Base-by-base conservation (phyloP, 2,329 filamentous ascomycete genomes). In the Fusarium tanahbumbuense region DNA sequence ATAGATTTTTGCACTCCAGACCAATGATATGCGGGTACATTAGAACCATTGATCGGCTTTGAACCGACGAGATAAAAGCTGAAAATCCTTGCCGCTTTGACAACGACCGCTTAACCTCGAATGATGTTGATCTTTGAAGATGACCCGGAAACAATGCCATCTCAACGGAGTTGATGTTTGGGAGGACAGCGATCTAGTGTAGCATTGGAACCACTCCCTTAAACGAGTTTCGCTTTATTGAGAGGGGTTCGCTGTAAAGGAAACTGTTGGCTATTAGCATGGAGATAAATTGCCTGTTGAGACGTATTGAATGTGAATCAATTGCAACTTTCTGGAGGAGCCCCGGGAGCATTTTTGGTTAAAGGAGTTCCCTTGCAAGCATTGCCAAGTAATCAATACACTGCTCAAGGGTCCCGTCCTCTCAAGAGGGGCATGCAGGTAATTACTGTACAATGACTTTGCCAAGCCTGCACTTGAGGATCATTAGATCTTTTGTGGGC, bases 351-450 rank as follows among this genome's bases (percentile, higher is more conserved):
- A 27, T 52, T 44, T 20, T 50, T 37, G 16, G 10, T 27, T n/a
- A 10, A n/a, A 8, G 25, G 25, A 12, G 25, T 20, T 47, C 25
- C 25, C 16, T 47, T 18, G 45, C 18, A 47, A 47, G 25, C 12
- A 20, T 47, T 27, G 25, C 45, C 45, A 47, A 47, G 25, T 27
- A 28, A 47, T 15, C 27, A 47, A 47, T 28, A 47, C 25, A n/a
- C 25, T 47, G 50, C 56, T 60, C 28, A 57, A 64, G 23, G 63
- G 53, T 55, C 45, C 27, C 11, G 20, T 28, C 27, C 27, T 44
- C 45, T 27, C 18, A 10, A 40, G 48, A 66, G 44, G 42, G 37
- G 53, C 46, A 70, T 58, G 56, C 56, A 67, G 61, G 56, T 70
- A 30, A 30, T 30, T 30, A 70, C 56, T 41, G 23, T 64, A 45